These are phyloP conservation scores for Angomonas ambiguus DNA, from an alignment of 208 protist species.

Conservation along the genomic window DNA sequence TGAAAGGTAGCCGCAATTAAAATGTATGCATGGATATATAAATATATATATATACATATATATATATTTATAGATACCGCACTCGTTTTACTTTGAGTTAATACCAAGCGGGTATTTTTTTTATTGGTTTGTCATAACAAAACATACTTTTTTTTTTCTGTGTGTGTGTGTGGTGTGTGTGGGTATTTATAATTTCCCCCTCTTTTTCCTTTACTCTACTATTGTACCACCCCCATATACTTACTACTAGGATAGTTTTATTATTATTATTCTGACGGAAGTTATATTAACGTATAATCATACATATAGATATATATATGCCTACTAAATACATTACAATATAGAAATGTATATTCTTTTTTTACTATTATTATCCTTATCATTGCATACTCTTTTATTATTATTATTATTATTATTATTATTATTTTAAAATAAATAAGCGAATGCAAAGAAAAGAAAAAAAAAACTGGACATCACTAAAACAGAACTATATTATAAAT, in stretches of 20 bases:
- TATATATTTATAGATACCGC: too few species aligned
- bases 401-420: neutral
- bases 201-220: too few species aligned
- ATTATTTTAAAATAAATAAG: slow-evolving; percentile 1
- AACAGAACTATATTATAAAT: slow-evolving; percentile 5
- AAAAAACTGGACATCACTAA: neutral
- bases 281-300: neutral
- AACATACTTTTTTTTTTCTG: too few species aligned
- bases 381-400: neutral
- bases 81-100: too few species aligned
- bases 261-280: neutral
- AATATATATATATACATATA: too few species aligned
- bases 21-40: too few species aligned
- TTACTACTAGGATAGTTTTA: neutral
- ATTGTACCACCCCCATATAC: too few species aligned
- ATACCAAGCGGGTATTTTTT: too few species aligned
- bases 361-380: neutral
- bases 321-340: neutral
- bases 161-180: neutral
- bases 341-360: neutral
- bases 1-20: too few species aligned
- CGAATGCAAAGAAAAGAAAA: slow-evolving; percentile 8
- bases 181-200: slow-evolving; percentile 9
- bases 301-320: neutral
- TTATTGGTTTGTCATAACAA: too few species aligned